Evolutionary conservation across 139 green algal genomes (phyloP), one percentile per base, ranked within the genome.

Genomic region (Coccomyxa sp.): DNA sequence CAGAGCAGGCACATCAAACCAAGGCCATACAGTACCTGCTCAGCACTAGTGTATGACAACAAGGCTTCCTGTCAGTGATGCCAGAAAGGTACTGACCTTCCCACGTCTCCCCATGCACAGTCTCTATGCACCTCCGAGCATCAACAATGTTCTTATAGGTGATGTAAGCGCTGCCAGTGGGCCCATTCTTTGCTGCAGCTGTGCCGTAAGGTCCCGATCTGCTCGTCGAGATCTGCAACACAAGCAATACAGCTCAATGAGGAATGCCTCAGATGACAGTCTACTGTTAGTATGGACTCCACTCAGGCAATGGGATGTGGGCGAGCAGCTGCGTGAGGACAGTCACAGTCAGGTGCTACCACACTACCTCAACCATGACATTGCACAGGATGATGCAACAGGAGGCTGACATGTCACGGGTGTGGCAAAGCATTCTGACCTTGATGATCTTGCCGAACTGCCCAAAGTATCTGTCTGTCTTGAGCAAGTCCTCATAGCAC

Each of bases 141-240:
- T 98, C 94, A 36, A 93, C 87, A 6, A 87, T 74, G 0, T 74
- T 75, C 55, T 82, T 74, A 81, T 91, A 98, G 0, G 94, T 98
- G 22, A 98, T 89, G 39, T 98, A 98, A 12, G 94, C 95, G 44
- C 84, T 90, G 35, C 90, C 93, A 27, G 84, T 92, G 44, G 87
- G 82, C n/a, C 86, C 87, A 69, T 93, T 90, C 29, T 82, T 74
- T 22, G 58, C 38, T 8, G 34, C 50, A 55, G 68, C 27, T 10
- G 74, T 38, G 8, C 80, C 69, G 40, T 80, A 81, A 29, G 69
- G 75, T 10, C 80, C 80, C 0, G 33, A 38, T 38, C 80, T 44
- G 68, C 74, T 84, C 29, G 73, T 44, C 33, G 55, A 75, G 40
- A 80, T 80, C 74, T 84, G 80, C 75, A 70, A 72, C 22, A 64